Base-by-base conservation (phyloP, 306 rosid genomes). In the Benincasa hispida region DNA sequence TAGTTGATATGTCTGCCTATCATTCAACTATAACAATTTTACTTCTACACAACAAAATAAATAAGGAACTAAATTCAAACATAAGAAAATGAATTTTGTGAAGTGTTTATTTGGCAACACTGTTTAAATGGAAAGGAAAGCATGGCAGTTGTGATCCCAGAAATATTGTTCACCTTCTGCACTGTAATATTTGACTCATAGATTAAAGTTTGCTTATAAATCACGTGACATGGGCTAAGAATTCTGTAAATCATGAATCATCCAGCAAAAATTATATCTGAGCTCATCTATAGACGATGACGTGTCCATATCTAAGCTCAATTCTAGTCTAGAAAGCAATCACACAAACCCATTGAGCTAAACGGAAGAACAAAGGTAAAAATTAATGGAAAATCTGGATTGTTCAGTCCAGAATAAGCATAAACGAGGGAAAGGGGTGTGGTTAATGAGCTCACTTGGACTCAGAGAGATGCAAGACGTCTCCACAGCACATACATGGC, bases 401-500 rank as follows among this genome's bases (percentile, higher is more conserved):
- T 41, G 10, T 0, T 39, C 1, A 67, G n/a, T 67, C 54, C 25
- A 78, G 24, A 28, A 67, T 5, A 15, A 41, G 27, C 24, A 24
- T 5, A 63, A 5, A 18, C 24, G 13, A 76, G 18, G 72, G 2
- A 54, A 19, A 80, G 76, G 53, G 39, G 22, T n/a, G 68, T 68
- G 60, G 25, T 51, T 62, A 67, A 75, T 37, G 80, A 34, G 84
- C 97, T 87, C 88, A 94, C 99, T 87, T 92, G 90, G 99, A 92
- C 83, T 94, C 99, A 18, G 96, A 94, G 86, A 94, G 83, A 78
- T 81, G 93, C 86, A 94, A 85, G 78, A 83, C 90, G 84, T 94
- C 97, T 76, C 99, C 99, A 81, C 99, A 94, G 83, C 94, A 90
- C 91, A 92, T 89, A 81, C 99, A 94, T 51, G 99, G 97, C 85